Base-by-base conservation (phyloP, 208 protist genomes). In the Herpetomonas samuelpessoai region DNA sequence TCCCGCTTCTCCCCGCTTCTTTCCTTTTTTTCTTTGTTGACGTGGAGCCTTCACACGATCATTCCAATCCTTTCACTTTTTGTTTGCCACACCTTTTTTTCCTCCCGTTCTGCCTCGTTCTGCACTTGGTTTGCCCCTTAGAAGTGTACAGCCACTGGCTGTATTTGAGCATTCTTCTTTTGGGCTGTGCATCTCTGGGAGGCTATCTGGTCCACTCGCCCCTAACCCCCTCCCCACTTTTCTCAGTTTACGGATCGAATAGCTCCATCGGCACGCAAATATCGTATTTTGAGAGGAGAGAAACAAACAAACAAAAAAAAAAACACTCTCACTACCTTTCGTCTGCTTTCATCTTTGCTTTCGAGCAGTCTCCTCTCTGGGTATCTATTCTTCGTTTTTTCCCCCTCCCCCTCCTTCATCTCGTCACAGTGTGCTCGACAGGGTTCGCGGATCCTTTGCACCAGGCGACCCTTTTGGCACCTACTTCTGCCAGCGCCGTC, bases 91-190 rank as follows among this genome's bases (percentile, higher is more conserved):
- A 2, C 7, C 35, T 54, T 18, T 48, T 41, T 62, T 22, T 54
- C 31, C 7, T n/a, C n/a, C n/a, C n/a, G n/a, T n/a, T n/a, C n/a
- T n/a, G n/a, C n/a, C n/a, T n/a, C n/a, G n/a, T 26, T 44, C 39
- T n/a, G 3, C 47, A 24, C 25, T 27, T 48, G 16, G 28, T 47
- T 63, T 45, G n/a, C n/a, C n/a, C n/a, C n/a, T n/a, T n/a, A n/a
- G n/a, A n/a, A n/a, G n/a, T n/a, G n/a, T n/a, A n/a, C n/a, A n/a
- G n/a, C n/a, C n/a, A n/a, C n/a, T n/a, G n/a, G n/a, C n/a, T n/a
- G n/a, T n/a, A n/a, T n/a, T n/a, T n/a, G n/a, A n/a, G n/a, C 21
- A 62, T 72, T 58, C 2, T 57, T 18, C 47, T 28, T 48, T 21
- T 46, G 9, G n/a, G 28, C 50, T 49, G 28, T 45, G n/a, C 7